Base-by-base conservation (phyloP, 257 asterid genomes). In the Fraxinus pennsylvanica region DNA sequence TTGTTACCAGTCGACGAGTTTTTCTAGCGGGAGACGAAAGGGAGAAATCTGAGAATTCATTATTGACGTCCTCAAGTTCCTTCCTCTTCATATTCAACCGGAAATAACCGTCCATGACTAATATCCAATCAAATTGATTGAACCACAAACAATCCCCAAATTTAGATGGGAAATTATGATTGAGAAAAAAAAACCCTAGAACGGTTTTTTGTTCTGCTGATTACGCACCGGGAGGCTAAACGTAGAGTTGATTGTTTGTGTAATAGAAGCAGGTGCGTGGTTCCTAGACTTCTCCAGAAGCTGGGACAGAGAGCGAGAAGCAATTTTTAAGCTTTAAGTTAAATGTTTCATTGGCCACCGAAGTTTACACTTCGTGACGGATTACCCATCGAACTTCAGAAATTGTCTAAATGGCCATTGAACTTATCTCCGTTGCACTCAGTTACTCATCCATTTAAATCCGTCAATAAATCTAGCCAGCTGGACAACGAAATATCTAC, bases 1-100 rank as follows among this genome's bases (percentile, higher is more conserved):
- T 17, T 71, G 52, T 71, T 92, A 94, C 98, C 92, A 92, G 89
- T 14, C 98, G 89, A 27, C 98, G 93, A 70, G 86, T 92, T 89
- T 94, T 94, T 57, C 88, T 87, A 74, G 97, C 96, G 61, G 97
- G 97, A 77, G 94, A 88, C 66, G 90, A 80, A 38, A 89, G 89
- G 25, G 96, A 85, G 68, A 92, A 89, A 72, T 93, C 97, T 65
- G 94, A 88, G 86, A 88, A 87, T 39, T 89, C 91, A 52, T 85
- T 88, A 78, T 74, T 84, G 36, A 86, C 89, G 21, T 85, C 84
- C 10, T 92, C 97, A 0, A 90, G 75, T 45, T 87, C 96, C 77
- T 94, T 94, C 87, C 98, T 85, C 76, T 93, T 93, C 91, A 89
- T 75, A 78, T 86, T 93, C 88, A 76, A 2, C 6, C 87, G 32